A percentile compares a stretch with the other conserved stretches of the same genome.
Evolutionary conservation across 805 yeast genomes (phyloP).

Genomic region (Clavispora santaluciae): DNA sequence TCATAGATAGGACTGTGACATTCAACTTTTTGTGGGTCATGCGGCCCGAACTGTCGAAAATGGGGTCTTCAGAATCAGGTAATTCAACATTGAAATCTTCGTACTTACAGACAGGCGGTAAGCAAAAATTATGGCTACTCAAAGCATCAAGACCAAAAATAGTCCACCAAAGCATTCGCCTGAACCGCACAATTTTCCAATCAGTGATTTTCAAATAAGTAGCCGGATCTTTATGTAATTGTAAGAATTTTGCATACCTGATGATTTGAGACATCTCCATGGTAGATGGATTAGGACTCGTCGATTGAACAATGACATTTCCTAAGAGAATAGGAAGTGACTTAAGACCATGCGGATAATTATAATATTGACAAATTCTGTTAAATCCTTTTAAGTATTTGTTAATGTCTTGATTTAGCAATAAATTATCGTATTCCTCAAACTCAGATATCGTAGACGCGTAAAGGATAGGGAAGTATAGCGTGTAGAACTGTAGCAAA

Average conservation of each 20-base stretch:
- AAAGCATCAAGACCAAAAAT: conserved; percentile 55
- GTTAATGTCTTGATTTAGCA: conserved; percentile 45
- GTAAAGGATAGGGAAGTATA: conserved; percentile 50
- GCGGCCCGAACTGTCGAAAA: conserved; percentile 22
- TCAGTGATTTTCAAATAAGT: conserved; percentile 46
- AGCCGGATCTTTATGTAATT: conserved; percentile 59
- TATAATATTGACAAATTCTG: conserved; percentile 45
- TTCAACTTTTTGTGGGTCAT: conserved; percentile 34
- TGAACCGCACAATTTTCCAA: conserved; percentile 43
- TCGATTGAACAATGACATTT: conserved; percentile 47
- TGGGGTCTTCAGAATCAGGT: conserved; percentile 45
- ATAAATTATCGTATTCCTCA: conserved; percentile 49
- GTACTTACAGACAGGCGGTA: conserved; percentile 48
- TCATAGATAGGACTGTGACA: conserved; percentile 45
- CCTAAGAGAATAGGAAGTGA: conserved; percentile 40
- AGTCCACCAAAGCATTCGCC: conserved; percentile 66
- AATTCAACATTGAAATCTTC: conserved; percentile 55
- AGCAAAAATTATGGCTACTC: conserved; percentile 50
- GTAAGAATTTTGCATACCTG: conserved; percentile 51
- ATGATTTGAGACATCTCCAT: conserved; percentile 53
- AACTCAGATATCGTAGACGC: conserved; percentile 58
- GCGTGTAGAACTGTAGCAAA: conserved; percentile 41
- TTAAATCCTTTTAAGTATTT: conserved; percentile 46
- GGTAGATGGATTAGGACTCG: conserved; percentile 52
- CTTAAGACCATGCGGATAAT: conserved; percentile 45